A percentile compares a stretch with the other conserved stretches of the same genome.
These are phyloP conservation scores for Perilla frutescens DNA, from an alignment of 257 asterid species.

Conservation along the genomic window DNA sequence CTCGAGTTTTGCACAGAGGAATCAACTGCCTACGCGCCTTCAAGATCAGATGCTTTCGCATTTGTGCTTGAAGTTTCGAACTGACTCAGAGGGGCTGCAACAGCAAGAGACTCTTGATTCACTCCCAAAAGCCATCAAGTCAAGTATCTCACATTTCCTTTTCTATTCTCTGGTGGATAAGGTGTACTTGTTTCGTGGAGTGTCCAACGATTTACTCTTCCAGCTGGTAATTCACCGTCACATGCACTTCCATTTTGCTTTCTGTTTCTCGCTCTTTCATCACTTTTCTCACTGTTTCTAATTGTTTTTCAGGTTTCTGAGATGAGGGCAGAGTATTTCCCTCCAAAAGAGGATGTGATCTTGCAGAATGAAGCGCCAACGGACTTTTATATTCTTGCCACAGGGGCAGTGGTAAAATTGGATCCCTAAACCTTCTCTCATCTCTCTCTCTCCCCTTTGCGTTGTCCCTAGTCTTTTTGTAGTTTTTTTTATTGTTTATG, in stretches of 20 bases:
- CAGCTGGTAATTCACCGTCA: constrained; percentile 49
- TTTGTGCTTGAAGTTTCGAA: constrained; percentile 56
- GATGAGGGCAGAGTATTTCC: constrained; percentile 69
- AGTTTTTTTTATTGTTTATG: too few relatives aligned
- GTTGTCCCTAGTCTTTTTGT: too few relatives aligned
- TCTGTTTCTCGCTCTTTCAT: not conserved
- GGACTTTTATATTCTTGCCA: constrained; percentile 58
- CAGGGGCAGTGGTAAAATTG: constrained; percentile 59
- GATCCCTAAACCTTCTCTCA: constrained; percentile 9
- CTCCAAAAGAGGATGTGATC: constrained; percentile 68
- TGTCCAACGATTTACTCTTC: constrained; percentile 58
- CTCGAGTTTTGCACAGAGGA: constrained; percentile 60
- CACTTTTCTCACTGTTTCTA: constrained; percentile 5
- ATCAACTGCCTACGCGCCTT: constrained; percentile 55
- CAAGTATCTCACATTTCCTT: constrained; percentile 55
- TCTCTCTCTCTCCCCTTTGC: too few relatives aligned
- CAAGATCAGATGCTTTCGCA: constrained; percentile 71
- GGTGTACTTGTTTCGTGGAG: constrained; percentile 64
- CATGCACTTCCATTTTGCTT: not conserved
- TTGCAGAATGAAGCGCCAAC: constrained; percentile 73
- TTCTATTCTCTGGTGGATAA: constrained; percentile 57
- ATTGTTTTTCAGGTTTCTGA: constrained; percentile 50
- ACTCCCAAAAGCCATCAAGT: constrained; percentile 62
- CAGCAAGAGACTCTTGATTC: constrained; percentile 62
- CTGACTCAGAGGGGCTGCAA: constrained; percentile 64